Evolutionary conservation across 192 early-diverging fungal species (phyloP), one percentile per base, ranked within the genome.

Genomic region (Rhizophagus sp.): DNA sequence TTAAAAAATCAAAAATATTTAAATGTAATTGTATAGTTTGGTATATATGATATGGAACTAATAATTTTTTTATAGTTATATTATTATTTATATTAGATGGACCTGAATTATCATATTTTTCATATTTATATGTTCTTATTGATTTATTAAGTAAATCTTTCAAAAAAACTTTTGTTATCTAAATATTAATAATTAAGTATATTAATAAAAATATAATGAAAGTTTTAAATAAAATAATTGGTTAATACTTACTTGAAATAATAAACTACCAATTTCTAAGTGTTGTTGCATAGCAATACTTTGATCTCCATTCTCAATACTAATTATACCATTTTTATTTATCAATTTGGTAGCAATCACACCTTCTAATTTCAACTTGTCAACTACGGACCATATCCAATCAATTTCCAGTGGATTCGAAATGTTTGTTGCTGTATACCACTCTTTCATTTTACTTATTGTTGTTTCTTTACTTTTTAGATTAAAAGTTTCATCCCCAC

Each of bases 41-140:
- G 74, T 90, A 87, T 44, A 90, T 50, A 78, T 90, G 89, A 71
- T 89, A 82, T 22, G 89, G 89, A 11, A 87, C 83, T 64, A 90
- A 66, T 24, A 90, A 69, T 57, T 88, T 88, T 27, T 49, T 50
- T 47, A 27, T 15, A 50, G 68, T 68, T 24, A 8, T 2, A 50
- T 27, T 33, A 41, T 47, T 27, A 77, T 64, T 74, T 27, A 13
- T n/a, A 19, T 41, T 76, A 39, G 15, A 30, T 12, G 17, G 15
- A 44, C 57, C 24, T 39, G 82, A 80, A 34, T 88, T 84, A 12
- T 74, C 81, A 47, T 77, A 69, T 2, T 57, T 30, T 78, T 88
- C 87, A 0, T 61, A 33, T 15, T 81, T 81, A 61, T 88, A 88
- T 24, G 89, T 81, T 17, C 81, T 74, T 17, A 85, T 34, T 10